phyloP scores from a whole-genome alignment of 2,329 filamentous ascomycete genomes.

The Neofusicoccum umdonicola region DNA sequence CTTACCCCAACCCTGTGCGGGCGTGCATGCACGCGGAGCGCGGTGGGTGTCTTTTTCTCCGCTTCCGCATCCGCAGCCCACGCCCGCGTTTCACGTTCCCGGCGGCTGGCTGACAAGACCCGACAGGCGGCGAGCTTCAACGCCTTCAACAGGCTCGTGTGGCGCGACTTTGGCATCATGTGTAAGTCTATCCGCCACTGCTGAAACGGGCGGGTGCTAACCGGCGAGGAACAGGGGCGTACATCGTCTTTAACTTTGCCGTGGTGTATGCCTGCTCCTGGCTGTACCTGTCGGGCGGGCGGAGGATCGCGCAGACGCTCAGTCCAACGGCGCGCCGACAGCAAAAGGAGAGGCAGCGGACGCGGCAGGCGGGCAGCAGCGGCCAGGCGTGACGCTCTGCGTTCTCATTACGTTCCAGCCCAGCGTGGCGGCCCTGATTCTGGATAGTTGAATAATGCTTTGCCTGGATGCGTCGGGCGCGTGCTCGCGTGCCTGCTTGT shows the following conservation, averaged over 20 bases:
- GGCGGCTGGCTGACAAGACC: background rate
- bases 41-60: background rate
- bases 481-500: conserved; percentile 5
- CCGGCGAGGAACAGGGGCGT: conserved; percentile 39
- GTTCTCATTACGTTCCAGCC: background rate
- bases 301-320: conserved; percentile 31
- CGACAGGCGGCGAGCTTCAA: conserved; percentile 50
- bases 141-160: conserved; percentile 60
- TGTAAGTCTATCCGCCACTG: conserved; percentile 32
- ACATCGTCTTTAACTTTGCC: conserved; percentile 63
- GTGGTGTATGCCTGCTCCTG: conserved; percentile 54
- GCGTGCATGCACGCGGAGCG: background rate
- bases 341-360: conserved; percentile 2
- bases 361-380: background rate
- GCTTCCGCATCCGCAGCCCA: background rate
- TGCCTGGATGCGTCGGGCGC: background rate
- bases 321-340: background rate
- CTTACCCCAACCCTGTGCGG: background rate
- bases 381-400: background rate
- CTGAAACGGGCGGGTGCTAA: background rate
- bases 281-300: conserved; percentile 50
- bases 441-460: background rate
- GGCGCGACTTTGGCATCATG: conserved; percentile 66
- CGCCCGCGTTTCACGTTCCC: background rate
- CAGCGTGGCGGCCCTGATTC: background rate